Conservation (phyloP, 768 basidiomycete genomes). For the Obba rivulosa region DNA sequence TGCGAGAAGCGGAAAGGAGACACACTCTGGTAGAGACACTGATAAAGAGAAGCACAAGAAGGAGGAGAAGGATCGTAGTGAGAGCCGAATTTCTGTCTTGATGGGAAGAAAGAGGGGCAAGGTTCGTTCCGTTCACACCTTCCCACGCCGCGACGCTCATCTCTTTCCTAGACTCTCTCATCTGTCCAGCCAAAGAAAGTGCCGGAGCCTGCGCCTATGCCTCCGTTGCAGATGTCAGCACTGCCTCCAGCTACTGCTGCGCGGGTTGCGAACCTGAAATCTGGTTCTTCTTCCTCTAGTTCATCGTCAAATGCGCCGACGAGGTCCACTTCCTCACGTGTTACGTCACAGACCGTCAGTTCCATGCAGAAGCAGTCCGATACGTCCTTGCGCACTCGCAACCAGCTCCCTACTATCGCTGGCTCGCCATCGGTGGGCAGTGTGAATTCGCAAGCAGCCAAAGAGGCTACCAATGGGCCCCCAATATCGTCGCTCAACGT, state of each 20-base stretch:
- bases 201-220: conserved; percentile 59
- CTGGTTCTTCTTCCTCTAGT: conserved; percentile 39
- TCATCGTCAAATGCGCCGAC: conserved; percentile 39
- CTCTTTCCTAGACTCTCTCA: conserved; percentile 63
- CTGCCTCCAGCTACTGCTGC: conserved; percentile 77
- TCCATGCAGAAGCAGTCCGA: conserved; percentile 88
- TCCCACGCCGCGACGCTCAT: conserved; percentile 12
- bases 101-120: conserved; percentile 91
- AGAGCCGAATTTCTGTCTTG: conserved; percentile 82
- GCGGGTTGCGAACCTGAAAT: conserved; percentile 79
- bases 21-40: conserved; percentile 37
- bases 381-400: conserved; percentile 67
- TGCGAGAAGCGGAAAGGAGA: conserved; percentile 50
- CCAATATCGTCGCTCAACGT: conserved; percentile 52
- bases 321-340: conserved; percentile 48
- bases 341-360: conserved; percentile 78
- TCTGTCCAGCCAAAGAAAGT: conserved; percentile 76
- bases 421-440: conserved; percentile 88
- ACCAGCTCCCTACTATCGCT: conserved; percentile 84
- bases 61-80: conserved; percentile 78
- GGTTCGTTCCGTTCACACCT: conserved; percentile 38
- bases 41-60: conserved; percentile 64
- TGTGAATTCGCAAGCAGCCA: conserved; percentile 42
- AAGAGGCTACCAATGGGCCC: conserved; percentile 53
- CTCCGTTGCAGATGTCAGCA: conserved; percentile 88